Base-by-base conservation (phyloP, 208 protist genomes). In the Trichomonas vaginalis region DNA sequence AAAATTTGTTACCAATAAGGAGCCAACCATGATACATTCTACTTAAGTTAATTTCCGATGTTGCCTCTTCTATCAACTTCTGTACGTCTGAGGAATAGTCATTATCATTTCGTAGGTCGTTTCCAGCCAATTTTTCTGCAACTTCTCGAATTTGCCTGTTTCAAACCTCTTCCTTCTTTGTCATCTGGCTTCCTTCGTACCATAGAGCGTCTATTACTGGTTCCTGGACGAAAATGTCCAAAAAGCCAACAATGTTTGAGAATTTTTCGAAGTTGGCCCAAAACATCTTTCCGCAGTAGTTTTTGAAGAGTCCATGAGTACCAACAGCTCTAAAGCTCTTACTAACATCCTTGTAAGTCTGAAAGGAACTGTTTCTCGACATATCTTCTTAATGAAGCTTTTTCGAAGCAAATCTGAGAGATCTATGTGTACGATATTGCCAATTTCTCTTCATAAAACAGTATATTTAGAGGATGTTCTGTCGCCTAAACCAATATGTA, bases 401-500 rank as follows among this genome's bases (percentile, higher is more conserved):
- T 96, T 96, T 95, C 96, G 96, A 42, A 96, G 96, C 21, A 70
- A 96, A n/a, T 96, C 92, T 15, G 35, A 51, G 35, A 80, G 61
- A 80, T 95, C 92, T 47, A 95, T 95, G 61, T 95, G 92, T 21
- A 95, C 42, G 12, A 95, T 14, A 48, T 95, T 79, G 35, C 92
- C 92, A 35, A 6, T 49, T 95, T 0, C 49, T 9, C 35, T 80
- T 80, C 47, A 80, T 79, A 1, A 95, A 6, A 32, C 17, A 95
- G 35, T 46, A 95, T 95, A 35, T 95, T 95, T 0, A 17, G 14
- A 9, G 51, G 47, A 79, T 95, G 92, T 80, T 8, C 92, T 95
- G 35, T 95, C 92, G 0, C 92, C 92, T 0, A 95, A 32, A 21
- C 92, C 92, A 32, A 95, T 95, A n/a, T 82, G 14, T 12, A 47